Conservation (phyloP, 352 stramenopile genomes). For the Globisporangium okanoganense region DNA sequence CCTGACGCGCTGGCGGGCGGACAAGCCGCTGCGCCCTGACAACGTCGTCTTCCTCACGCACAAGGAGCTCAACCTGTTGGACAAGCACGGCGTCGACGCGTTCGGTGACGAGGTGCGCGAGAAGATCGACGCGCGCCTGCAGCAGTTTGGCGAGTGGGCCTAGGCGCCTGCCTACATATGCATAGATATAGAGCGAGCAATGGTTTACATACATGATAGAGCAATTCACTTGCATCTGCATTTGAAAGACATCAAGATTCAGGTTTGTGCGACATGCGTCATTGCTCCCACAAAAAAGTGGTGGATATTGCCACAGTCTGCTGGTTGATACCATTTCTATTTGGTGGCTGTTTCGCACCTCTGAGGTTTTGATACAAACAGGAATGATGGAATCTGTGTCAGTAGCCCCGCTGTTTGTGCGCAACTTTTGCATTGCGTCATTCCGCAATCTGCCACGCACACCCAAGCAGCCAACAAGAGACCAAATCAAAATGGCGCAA, state of each 20-base stretch:
- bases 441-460: neutral
- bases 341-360: neutral
- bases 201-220: neutral
- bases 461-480: constrained; percentile 4
- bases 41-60: constrained; percentile 87
- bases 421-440: neutral
- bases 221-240: neutral
- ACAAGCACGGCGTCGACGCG: constrained; percentile 51
- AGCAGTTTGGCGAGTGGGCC: constrained; percentile 58
- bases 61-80: constrained; percentile 63
- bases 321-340: neutral
- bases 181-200: constrained; percentile 1
- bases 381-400: constrained; percentile 3
- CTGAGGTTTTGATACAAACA: neutral
- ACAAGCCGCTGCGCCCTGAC: constrained; percentile 64
- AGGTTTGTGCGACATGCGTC: constrained; percentile 11
- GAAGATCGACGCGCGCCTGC: constrained; percentile 60
- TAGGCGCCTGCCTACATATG: neutral
- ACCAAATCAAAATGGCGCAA: constrained; percentile 4
- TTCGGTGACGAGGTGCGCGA: constrained; percentile 66
- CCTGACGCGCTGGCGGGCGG: constrained; percentile 78
- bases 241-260: too few relatives aligned
- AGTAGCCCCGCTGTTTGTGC: constrained; percentile 16
- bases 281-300: neutral
- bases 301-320: constrained; percentile 13